Base-by-base conservation (phyloP, 768 basidiomycete species). In the Suillus clintonianus region DNA sequence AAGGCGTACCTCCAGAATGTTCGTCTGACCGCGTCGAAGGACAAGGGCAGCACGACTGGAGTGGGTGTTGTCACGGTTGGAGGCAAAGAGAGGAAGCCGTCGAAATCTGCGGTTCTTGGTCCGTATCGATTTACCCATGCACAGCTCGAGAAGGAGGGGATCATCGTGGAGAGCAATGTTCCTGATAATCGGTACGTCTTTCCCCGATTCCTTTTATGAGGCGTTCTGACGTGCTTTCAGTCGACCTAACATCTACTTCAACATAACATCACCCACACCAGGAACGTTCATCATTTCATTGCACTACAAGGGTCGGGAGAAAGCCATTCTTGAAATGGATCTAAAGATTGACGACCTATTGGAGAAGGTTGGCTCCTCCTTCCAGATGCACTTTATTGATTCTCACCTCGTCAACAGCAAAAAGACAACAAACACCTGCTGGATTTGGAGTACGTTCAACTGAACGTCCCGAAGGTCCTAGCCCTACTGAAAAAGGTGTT, bases 301-400 rank as follows among this genome's bases (percentile, higher is more conserved):
- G 59, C 97, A 99, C 77, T 99, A 99, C 81, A 98, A 97, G 78
- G 97, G 97, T 47, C 87, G 97, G 22, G 97, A 99, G 73, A 98
- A 98, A 80, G 97, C 97, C 19, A 99, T 99, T 70, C 85, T 99
- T 42, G 97, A 99, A 84, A 99, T 99, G 97, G 95, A 97, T 79
- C 85, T 99, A 60, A 98, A 98, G 81, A 97, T 99, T 70, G 97
- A 99, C 77, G 97, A 99, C 78, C 78, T 99, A 66, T 79, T 98
- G 73, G 97, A 99, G 78, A 98, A 98, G 90, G 95, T 95, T 67
- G 34, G 86, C 67, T 6, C 36, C 24, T 24, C 9, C 55, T 42
- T 34, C 42, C 45, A 65, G 39, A 65, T 57, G 24, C 39, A 62
- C 42, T 43, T 8, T 6, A 37, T 24, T 32, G 34, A 30, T 61